Conservation (phyloP, 495 filamentous ascomycete species). For the Podospora comata region DNA sequence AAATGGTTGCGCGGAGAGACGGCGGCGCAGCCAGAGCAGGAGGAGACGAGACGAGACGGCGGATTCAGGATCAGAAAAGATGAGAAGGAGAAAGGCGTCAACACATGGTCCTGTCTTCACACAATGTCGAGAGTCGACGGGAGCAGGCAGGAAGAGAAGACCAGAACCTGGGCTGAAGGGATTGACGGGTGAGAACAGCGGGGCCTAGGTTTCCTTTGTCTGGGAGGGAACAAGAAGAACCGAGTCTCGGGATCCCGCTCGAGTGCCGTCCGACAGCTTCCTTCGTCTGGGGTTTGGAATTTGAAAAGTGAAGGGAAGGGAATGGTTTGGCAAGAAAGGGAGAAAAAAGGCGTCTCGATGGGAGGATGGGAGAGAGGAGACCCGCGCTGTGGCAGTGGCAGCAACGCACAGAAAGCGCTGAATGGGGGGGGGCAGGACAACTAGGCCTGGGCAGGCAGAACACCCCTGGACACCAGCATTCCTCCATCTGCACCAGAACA, state of each 20-base stretch:
- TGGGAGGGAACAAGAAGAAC: conserved; percentile 1
- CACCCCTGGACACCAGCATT: conserved; percentile 7
- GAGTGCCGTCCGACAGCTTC: conserved; percentile 7
- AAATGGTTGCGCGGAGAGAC: conserved; percentile 15
- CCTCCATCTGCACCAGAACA: background rate
- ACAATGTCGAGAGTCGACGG: background rate
- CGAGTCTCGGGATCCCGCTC: conserved; percentile 17
- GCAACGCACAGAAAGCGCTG: conserved; percentile 12
- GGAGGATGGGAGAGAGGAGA: background rate
- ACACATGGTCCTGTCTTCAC: conserved; percentile 18
- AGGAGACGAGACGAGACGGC: background rate
- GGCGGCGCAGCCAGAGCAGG: conserved; percentile 23
- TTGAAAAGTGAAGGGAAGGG: background rate
- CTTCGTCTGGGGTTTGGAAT: background rate
- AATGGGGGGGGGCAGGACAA: conserved; percentile 10
- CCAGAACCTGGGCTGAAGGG: background rate
- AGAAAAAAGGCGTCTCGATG: background rate
- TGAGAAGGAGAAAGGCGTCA: conserved; percentile 17
- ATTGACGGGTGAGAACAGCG: conserved; percentile 10
- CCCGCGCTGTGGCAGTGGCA: background rate
- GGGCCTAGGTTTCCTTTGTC: conserved; percentile 19
- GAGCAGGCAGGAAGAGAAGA: background rate
- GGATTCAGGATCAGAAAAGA: conserved; percentile 10
- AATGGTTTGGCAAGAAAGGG: conserved; percentile 1
- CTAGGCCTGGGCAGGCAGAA: conserved; percentile 14